Percentiles rank a stretch among this genome's conserved stretches.
Evolutionary conservation across 2,329 filamentous ascomycete species (phyloP).

Genomic region (Immersiporthe knoxdaviesiana): DNA sequence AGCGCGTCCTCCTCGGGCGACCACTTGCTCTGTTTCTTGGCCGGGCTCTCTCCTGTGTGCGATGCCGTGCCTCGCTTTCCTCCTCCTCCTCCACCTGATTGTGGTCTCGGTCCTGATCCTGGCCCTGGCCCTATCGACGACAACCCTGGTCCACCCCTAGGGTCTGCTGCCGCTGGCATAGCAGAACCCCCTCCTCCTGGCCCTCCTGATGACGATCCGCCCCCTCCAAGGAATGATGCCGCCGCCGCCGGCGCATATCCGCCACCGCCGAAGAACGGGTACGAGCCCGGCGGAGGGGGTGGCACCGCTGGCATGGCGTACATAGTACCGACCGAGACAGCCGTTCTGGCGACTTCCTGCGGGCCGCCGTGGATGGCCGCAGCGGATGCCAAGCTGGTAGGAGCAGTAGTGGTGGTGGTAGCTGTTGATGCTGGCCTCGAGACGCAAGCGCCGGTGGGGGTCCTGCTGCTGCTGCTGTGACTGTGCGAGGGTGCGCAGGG

Average conservation of each 20-base stretch:
- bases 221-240: conserved; percentile 23
- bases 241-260: conserved; percentile 24
- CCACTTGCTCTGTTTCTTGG: conserved; percentile 97
- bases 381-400: conserved; percentile 24
- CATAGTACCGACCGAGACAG: conserved; percentile 25
- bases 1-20: conserved; percentile 89
- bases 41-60: conserved; percentile 67
- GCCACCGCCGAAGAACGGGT: conserved; percentile 27
- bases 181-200: conserved; percentile 18
- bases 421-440: conserved; percentile 23
- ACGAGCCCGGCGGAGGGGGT: conserved; percentile 20
- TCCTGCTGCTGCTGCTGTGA: not conserved
- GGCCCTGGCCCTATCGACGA: conserved; percentile 17
- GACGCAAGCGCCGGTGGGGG: conserved; percentile 14
- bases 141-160: conserved; percentile 6
- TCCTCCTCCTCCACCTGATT: conserved; percentile 34
- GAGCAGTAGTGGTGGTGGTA: too few relatives aligned
- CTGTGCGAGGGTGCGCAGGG: conserved; percentile 31
- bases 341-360: conserved; percentile 26
- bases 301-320: conserved; percentile 28
- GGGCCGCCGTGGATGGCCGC: conserved; percentile 24
- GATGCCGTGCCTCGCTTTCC: conserved; percentile 57
- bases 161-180: conserved; percentile 32
- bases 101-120: conserved; percentile 16
- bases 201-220: conserved; percentile 33